phyloP scores from a whole-genome alignment of 2,329 filamentous ascomycete species.

The Penicillium sp. region DNA sequence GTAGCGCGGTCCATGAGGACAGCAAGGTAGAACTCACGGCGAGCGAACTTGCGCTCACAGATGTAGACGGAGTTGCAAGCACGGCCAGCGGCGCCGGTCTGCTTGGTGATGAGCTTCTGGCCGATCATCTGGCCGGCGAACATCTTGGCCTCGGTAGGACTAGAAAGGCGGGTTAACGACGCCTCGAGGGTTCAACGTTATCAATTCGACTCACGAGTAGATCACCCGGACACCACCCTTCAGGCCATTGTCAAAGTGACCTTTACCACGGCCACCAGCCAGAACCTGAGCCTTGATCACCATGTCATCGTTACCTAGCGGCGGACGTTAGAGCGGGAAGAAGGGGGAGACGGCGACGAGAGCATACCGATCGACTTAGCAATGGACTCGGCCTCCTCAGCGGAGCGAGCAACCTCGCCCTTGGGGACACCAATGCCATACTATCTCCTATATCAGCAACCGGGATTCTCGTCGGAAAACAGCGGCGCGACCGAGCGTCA shows the following conservation, averaged over 20 bases:
- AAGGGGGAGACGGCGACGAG: slow-evolving; percentile 2
- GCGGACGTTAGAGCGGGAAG: slow-evolving; percentile 12
- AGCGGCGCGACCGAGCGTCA: slow-evolving; percentile 11
- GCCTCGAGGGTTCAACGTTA: not conserved
- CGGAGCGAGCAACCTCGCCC: slow-evolving; percentile 74
- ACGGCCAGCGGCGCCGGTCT: slow-evolving; percentile 88
- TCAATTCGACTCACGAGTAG: slow-evolving; percentile 63
- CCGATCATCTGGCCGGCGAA: slow-evolving; percentile 99
- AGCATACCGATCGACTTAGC: slow-evolving; percentile 75
- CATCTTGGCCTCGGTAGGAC: slow-evolving; percentile 87
- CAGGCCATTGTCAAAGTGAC: slow-evolving; percentile 93
- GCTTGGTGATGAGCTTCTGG: slow-evolving; percentile 99
- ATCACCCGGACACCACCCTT: slow-evolving; percentile 98
- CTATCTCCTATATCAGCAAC: slow-evolving; percentile 45
- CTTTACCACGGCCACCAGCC: slow-evolving; percentile 95
- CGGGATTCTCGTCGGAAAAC: slow-evolving; percentile 5
- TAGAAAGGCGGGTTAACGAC: slow-evolving; percentile 25
- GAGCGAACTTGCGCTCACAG: slow-evolving; percentile 98
- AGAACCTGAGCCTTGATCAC: slow-evolving; percentile 99
- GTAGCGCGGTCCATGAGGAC: slow-evolving; percentile 94
- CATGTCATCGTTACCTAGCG: slow-evolving; percentile 73
- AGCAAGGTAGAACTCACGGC: slow-evolving; percentile 97
- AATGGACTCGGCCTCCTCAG: slow-evolving; percentile 83
- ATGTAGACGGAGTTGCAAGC: slow-evolving; percentile 98
- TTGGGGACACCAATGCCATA: slow-evolving; percentile 93